Evolutionary conservation across 352 stramenopile genomes (phyloP).

Genomic region (Phytophthora aleatoria): DNA sequence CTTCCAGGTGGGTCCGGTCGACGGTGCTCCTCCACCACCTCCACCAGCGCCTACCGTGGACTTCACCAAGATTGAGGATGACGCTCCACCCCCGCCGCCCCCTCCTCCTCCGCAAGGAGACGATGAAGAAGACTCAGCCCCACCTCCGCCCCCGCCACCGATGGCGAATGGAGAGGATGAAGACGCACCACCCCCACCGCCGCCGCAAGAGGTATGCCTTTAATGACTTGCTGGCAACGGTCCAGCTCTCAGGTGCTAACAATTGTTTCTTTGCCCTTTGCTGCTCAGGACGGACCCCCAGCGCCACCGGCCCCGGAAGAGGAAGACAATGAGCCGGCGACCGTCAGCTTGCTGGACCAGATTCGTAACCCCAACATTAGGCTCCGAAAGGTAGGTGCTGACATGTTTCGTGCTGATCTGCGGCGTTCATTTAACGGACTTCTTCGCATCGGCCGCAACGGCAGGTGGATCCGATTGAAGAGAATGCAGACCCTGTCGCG

Average conservation of each 20-base stretch:
- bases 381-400: slow-evolving; percentile 46
- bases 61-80: slow-evolving; percentile 52
- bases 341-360: slow-evolving; percentile 56
- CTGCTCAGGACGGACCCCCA: slow-evolving; percentile 36
- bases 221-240: background rate
- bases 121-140: slow-evolving; percentile 48
- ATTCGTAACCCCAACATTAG: slow-evolving; percentile 67
- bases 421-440: slow-evolving; percentile 4
- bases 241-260: background rate
- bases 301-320: slow-evolving; percentile 30
- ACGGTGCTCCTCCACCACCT: slow-evolving; percentile 64
- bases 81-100: slow-evolving; percentile 51
- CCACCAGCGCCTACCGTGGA: slow-evolving; percentile 64
- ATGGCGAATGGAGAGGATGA: slow-evolving; percentile 44
- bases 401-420: background rate
- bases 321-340: slow-evolving; percentile 36
- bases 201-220: slow-evolving; percentile 40
- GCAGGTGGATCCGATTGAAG: slow-evolving; percentile 43
- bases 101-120: slow-evolving; percentile 38
- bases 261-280: background rate
- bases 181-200: slow-evolving; percentile 52
- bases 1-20: slow-evolving; percentile 69
- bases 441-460: background rate
- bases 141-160: slow-evolving; percentile 47
- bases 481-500: slow-evolving; percentile 33